Conservation (phyloP, 768 basidiomycete genomes). For the Botryobasidium botryosum region DNA sequence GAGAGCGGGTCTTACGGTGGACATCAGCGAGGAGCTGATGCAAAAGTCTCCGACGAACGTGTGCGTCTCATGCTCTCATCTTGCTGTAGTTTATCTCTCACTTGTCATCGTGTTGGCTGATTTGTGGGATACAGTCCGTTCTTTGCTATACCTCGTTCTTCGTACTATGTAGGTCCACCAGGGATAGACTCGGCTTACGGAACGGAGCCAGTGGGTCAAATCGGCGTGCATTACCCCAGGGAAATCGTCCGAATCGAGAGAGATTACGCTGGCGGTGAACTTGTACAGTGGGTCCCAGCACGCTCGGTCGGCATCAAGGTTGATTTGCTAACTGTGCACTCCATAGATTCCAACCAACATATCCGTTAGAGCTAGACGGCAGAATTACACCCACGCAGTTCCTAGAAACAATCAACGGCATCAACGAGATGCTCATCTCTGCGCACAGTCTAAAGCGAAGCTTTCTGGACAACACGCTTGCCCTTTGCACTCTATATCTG, state of each 20-base stretch:
- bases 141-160: constrained; percentile 51
- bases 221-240: constrained; percentile 79
- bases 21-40: too few relatives aligned
- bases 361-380: constrained; percentile 83
- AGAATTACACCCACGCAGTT: constrained; percentile 85
- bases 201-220: constrained; percentile 61
- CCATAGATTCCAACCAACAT: constrained; percentile 58
- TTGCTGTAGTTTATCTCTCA: too few relatives aligned
- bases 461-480: constrained; percentile 61
- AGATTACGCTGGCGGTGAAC: constrained; percentile 81
- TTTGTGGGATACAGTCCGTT: too few relatives aligned
- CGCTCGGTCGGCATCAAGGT: background rate
- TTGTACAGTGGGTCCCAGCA: constrained; percentile 39
- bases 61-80: too few relatives aligned
- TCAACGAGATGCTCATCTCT: constrained; percentile 76
- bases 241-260: constrained; percentile 85
- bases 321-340: background rate
- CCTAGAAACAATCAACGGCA: constrained; percentile 71
- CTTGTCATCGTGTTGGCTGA: too few relatives aligned
- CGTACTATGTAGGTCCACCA: constrained; percentile 75
- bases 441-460: constrained; percentile 66
- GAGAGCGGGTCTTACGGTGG: too few relatives aligned
- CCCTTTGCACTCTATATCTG: constrained; percentile 65
- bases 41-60: too few relatives aligned
- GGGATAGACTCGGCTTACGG: constrained; percentile 64